These are phyloP conservation scores for Erucastrum elatum DNA, from an alignment of 345 rosid species.

Conservation along the genomic window DNA sequence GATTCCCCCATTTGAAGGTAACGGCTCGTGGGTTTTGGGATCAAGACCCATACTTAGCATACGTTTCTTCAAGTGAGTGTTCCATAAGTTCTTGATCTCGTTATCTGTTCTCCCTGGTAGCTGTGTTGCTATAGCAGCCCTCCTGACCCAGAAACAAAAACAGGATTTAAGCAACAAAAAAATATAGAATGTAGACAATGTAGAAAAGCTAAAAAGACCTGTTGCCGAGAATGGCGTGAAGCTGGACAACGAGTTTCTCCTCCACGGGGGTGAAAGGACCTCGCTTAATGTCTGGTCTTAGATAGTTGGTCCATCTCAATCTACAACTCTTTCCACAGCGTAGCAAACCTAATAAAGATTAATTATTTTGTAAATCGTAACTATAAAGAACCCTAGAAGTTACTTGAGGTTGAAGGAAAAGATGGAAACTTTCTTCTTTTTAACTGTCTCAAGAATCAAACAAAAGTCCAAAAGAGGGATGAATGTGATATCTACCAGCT, in stretches of 20 bases:
- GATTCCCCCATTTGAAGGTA: conserved; percentile 42
- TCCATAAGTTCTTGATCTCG: conserved; percentile 97
- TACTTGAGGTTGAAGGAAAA: background rate
- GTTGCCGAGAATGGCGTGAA: conserved; percentile 95
- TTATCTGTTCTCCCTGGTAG: conserved; percentile 96
- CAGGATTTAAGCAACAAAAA: background rate
- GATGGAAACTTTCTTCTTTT: background rate
- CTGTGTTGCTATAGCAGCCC: conserved; percentile 96
- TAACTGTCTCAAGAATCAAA: background rate
- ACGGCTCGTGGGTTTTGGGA: conserved; percentile 81
- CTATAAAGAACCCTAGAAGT: background rate
- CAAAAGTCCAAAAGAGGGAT: background rate
- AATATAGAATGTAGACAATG: too few species aligned
- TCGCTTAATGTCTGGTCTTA: conserved; percentile 90
- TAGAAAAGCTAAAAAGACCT: conserved; percentile 48
- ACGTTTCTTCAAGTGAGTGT: conserved; percentile 91
- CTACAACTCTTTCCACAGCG: conserved; percentile 98
- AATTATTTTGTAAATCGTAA: background rate
- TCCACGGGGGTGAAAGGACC: conserved; percentile 89
- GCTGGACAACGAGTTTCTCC: conserved; percentile 90
- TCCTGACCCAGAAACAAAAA: conserved; percentile 42
- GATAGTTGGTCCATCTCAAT: conserved; percentile 94
- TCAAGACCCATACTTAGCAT: conserved; percentile 78
- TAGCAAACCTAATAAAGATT: conserved; percentile 52
- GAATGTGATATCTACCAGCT: conserved; percentile 52